phyloP scores from a whole-genome alignment of 495 filamentous ascomycete genomes.

The Corynascus novoguineensis region DNA sequence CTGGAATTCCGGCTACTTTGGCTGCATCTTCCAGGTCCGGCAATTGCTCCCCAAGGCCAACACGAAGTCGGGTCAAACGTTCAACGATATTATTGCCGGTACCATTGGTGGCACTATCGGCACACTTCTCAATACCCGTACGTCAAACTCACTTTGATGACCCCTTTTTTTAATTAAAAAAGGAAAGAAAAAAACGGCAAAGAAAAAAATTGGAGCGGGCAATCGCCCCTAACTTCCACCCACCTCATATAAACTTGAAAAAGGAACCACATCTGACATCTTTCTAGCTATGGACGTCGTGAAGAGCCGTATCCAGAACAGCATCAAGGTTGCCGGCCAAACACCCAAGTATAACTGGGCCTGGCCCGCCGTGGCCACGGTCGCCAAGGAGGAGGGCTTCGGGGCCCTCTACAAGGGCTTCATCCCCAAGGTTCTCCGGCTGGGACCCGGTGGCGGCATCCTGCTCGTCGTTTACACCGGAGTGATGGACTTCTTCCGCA shows the following conservation, averaged over 20 bases:
- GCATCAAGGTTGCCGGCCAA: constrained; percentile 67
- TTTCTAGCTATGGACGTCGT: constrained; percentile 76
- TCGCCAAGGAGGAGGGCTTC: constrained; percentile 92
- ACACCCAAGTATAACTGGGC: constrained; percentile 98
- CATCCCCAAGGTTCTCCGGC: constrained; percentile 72
- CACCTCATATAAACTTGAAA: background rate
- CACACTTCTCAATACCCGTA: constrained; percentile 78
- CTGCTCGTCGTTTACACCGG: constrained; percentile 87
- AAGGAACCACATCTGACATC: background rate
- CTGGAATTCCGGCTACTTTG: constrained; percentile 98
- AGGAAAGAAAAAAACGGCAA: no score
- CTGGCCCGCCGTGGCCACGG: constrained; percentile 73
- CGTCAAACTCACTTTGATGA: background rate
- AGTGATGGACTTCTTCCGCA: constrained; percentile 82
- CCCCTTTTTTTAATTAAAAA: no score
- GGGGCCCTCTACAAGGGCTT: constrained; percentile 95
- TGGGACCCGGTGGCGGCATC: constrained; percentile 55
- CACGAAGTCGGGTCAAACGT: constrained; percentile 73
- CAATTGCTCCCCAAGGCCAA: constrained; percentile 69
- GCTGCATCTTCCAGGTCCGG: constrained; percentile 94
- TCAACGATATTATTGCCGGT: constrained; percentile 84
- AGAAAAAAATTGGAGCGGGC: background rate
- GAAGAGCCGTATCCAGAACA: constrained; percentile 96
- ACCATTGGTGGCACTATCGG: constrained; percentile 84
- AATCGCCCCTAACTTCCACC: constrained; percentile 23